Conservation (phyloP, 257 asterid species). For the Parsonsia alboflavescens region DNA sequence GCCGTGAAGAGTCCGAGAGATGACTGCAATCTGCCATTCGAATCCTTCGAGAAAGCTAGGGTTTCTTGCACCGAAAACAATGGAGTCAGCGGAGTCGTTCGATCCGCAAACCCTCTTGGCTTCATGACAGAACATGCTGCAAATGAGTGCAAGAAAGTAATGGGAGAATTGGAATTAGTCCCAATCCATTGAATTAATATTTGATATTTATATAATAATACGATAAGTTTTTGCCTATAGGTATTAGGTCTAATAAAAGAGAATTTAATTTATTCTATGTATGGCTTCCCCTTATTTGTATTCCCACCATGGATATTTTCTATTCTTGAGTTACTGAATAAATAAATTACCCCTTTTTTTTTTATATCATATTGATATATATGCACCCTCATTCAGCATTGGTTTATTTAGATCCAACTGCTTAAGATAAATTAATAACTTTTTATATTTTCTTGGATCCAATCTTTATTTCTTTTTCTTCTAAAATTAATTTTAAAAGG, state of each 20-base stretch:
- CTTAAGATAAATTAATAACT: too few species aligned
- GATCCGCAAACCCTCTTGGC: constrained; percentile 37
- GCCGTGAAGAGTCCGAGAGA: constrained; percentile 23
- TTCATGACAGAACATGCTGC: constrained; percentile 19
- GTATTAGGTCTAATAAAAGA: too few species aligned
- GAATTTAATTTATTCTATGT: neutral
- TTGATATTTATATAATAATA: too few species aligned
- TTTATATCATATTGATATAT: too few species aligned
- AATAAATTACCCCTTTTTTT: neutral
- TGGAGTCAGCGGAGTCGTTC: constrained; percentile 21
- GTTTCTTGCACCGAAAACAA: constrained; percentile 26
- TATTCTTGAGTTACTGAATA: neutral
- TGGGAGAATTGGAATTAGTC: constrained; percentile 21
- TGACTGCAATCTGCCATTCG: constrained; percentile 23
- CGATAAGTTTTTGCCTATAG: too few species aligned
- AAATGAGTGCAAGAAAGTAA: constrained; percentile 14
- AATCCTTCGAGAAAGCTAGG: constrained; percentile 9
- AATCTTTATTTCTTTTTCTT: too few species aligned
- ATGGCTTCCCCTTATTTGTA: constrained; percentile 5
- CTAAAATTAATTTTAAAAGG: too few species aligned
- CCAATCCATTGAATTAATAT: neutral
- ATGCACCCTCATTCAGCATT: too few species aligned
- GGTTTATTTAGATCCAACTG: too few species aligned
- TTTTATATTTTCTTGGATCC: too few species aligned
- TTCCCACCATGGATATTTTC: neutral